phyloP scores from a whole-genome alignment of 208 protist species.

The Sergeia podlipaevii region DNA sequence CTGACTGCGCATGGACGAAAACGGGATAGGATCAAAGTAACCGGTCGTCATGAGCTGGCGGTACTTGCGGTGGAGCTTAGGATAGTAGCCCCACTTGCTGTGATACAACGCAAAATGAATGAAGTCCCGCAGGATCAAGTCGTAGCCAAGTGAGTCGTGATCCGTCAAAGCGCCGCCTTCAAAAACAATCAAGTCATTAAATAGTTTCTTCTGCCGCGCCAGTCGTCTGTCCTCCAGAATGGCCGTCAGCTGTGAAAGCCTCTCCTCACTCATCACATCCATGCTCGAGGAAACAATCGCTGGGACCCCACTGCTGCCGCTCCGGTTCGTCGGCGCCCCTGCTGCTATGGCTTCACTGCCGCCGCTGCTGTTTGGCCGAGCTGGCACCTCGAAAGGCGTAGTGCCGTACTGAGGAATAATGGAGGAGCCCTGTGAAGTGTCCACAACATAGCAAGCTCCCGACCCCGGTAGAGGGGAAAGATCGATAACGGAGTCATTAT shows the following conservation, averaged over 20 bases:
- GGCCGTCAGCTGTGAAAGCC: slow-evolving; percentile 32
- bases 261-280: slow-evolving; percentile 43
- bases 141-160: slow-evolving; percentile 51
- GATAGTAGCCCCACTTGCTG: slow-evolving; percentile 87
- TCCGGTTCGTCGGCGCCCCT: slow-evolving; percentile 1
- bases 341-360: background rate
- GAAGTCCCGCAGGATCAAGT: slow-evolving; percentile 85
- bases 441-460: too few species aligned
- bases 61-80: slow-evolving; percentile 85
- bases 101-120: slow-evolving; percentile 87
- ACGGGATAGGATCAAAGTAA: slow-evolving; percentile 87
- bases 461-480: too few species aligned
- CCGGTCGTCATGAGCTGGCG: slow-evolving; percentile 77
- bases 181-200: slow-evolving; percentile 85
- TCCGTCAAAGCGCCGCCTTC: slow-evolving; percentile 77
- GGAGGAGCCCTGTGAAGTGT: too few species aligned
- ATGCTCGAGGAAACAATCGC: slow-evolving; percentile 44
- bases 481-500: too few species aligned
- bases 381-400: too few species aligned
- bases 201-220: slow-evolving; percentile 57
- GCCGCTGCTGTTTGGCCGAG: too few species aligned
- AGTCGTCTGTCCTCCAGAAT: slow-evolving; percentile 64
- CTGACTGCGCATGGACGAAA: slow-evolving; percentile 70
- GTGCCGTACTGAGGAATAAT: too few species aligned
- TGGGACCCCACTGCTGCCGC: slow-evolving; percentile 16